phyloP scores from a whole-genome alignment of 2,329 filamentous ascomycete species.

The Dactylellina parvicollis region DNA sequence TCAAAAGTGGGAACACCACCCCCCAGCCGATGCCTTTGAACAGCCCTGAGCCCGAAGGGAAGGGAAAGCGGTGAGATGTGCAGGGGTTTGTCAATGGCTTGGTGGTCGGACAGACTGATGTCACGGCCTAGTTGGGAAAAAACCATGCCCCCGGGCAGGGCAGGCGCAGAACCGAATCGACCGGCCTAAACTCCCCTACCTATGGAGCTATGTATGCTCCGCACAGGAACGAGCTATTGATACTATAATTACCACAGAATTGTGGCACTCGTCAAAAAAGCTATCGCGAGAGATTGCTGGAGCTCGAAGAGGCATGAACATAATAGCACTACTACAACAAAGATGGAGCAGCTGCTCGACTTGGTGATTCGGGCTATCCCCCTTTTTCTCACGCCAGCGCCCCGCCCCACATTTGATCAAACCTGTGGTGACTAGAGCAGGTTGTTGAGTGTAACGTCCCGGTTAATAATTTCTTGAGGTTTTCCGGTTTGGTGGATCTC shows the following conservation, averaged over 20 bases:
- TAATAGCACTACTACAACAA: slow-evolving; percentile 27
- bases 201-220: slow-evolving; percentile 51
- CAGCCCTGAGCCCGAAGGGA: slow-evolving; percentile 5
- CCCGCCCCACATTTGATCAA: slow-evolving; percentile 47
- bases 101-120: slow-evolving; percentile 51
- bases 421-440: slow-evolving; percentile 4
- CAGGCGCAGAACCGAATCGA: slow-evolving; percentile 50
- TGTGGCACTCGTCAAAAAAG: slow-evolving; percentile 43
- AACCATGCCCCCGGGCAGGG: slow-evolving; percentile 19
- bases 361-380: slow-evolving; percentile 25
- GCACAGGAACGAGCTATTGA: slow-evolving; percentile 42
- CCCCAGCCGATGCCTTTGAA: not conserved
- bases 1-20: slow-evolving; percentile 17
- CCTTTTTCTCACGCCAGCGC: slow-evolving; percentile 43
- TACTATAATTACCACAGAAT: slow-evolving; percentile 53
- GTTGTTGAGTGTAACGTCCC: slow-evolving; percentile 38
- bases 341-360: slow-evolving; percentile 16
- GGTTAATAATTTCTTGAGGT: slow-evolving; percentile 26
- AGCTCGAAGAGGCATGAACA: slow-evolving; percentile 53
- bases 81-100: slow-evolving; percentile 39
- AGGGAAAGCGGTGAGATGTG: slow-evolving; percentile 35
- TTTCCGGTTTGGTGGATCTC: slow-evolving; percentile 49
- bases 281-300: slow-evolving; percentile 26
- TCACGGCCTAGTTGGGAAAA: slow-evolving; percentile 14
- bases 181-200: slow-evolving; percentile 35